Base-by-base conservation (phyloP, 345 rosid species). In the Acer yangbiense region DNA sequence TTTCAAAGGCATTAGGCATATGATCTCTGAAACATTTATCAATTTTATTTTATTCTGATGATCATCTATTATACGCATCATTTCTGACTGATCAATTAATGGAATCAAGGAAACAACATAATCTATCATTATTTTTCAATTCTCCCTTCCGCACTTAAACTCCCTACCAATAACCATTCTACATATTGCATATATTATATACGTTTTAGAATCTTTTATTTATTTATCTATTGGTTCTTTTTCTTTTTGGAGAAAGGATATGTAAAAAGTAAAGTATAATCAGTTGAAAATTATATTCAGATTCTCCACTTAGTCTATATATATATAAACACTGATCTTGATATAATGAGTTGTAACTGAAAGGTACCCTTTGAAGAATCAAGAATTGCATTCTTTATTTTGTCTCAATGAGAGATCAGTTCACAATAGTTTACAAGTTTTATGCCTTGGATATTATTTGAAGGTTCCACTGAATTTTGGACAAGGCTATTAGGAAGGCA, bases 81-180 rank as follows among this genome's bases (percentile, higher is more conserved):
- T 78, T 71, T 76, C 71, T 71, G 76, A 63, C 76, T 29, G 32
- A 29, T 71, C 82, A 80, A 50, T 27, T 76, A 82, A 86, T 73
- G 81, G 86, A 82, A 82, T 86, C 89, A 68, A 84, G 83, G 86
- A 82, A 84, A 77, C 86, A 84, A 44, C 48, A 20, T 9, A 60
- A 60, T 60, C 78, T 44, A 23, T 32, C 46, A n/a, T 13, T 39
- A 50, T 43, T 23, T 65, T 44, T 46, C 62, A 72, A 12, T 25
- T 18, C 7, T 77, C 43, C 25, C 71, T 72, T 54, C 50, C 44
- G 52, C 77, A 77, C 58, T 82, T n/a, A 35, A 75, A 29, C 65
- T 58, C 50, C 25, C 61, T 72, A 68, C 76, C 83, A 71, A 58
- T 79, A 13, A 25, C 21, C 68, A 20, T 70, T 72, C 9, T 44